These are phyloP conservation scores for Trichophyton benhamiae DNA, from an alignment of 2,329 filamentous ascomycete genomes.

Conservation along the genomic window DNA sequence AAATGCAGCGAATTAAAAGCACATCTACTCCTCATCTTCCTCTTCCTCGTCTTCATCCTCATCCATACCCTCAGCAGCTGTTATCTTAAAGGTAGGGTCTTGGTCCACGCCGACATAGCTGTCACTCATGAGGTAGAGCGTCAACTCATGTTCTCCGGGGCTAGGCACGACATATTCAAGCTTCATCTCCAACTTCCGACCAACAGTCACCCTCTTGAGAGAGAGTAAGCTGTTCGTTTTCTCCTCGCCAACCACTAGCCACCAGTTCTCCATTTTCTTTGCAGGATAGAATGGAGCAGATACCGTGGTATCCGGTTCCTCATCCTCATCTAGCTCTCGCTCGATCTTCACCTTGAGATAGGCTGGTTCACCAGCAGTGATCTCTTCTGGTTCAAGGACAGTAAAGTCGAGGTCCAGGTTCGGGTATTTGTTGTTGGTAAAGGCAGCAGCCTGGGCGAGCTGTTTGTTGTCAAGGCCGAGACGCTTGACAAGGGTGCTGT, in stretches of 20 bases:
- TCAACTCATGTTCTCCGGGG: conserved; percentile 73
- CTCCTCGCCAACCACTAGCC: conserved; percentile 91
- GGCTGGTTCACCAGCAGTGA: conserved; percentile 67
- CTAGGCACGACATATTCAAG: conserved; percentile 84
- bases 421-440: conserved; percentile 93
- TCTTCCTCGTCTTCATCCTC: conserved; percentile 70
- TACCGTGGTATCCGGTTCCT: conserved; percentile 68
- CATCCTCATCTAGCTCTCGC: conserved; percentile 63
- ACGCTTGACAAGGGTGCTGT: conserved; percentile 61
- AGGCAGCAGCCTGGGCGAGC: conserved; percentile 76
- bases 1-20: not conserved
- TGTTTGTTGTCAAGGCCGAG: conserved; percentile 71
- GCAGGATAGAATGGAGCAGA: conserved; percentile 89
- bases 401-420: conserved; percentile 87
- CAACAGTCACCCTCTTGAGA: conserved; percentile 89
- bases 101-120: conserved; percentile 96
- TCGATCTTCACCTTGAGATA: conserved; percentile 76
- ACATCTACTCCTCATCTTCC: conserved; percentile 6
- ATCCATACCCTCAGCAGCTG: conserved; percentile 84
- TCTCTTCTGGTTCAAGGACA: conserved; percentile 64
- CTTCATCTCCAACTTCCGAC: conserved; percentile 60
- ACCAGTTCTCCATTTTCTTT: conserved; percentile 96
- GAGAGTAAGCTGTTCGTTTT: conserved; percentile 74
- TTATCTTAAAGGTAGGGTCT: conserved; percentile 76
- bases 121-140: conserved; percentile 91